A percentile compares a stretch with the other conserved stretches of the same genome.
phyloP scores from a whole-genome alignment of 768 basidiomycete genomes.

The Tulasnella sp. region DNA sequence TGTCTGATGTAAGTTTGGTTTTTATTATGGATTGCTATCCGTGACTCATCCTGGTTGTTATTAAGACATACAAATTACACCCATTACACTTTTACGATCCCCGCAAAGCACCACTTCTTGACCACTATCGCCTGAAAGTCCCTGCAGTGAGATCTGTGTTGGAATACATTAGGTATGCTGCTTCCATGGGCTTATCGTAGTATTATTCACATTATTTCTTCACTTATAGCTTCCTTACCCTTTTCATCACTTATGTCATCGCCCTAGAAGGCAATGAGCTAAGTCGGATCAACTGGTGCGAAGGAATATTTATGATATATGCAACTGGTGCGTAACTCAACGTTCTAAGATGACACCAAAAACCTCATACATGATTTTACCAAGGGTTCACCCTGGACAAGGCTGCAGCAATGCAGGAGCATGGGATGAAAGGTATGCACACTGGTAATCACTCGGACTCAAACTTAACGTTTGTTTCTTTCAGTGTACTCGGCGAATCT shows the following conservation, averaged over 20 bases:
- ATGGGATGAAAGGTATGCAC: slow-evolving; percentile 66
- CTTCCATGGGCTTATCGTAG: background rate
- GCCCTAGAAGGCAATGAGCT: slow-evolving; percentile 63
- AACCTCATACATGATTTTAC: slow-evolving; percentile 22
- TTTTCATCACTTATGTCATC: slow-evolving; percentile 66
- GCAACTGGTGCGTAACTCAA: slow-evolving; percentile 24
- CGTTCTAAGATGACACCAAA: slow-evolving; percentile 28
- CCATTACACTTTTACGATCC: slow-evolving; percentile 93
- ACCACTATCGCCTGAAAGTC: slow-evolving; percentile 92
- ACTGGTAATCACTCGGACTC: background rate
- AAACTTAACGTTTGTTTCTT: background rate
- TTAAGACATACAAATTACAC: slow-evolving; percentile 83
- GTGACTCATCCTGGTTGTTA: background rate
- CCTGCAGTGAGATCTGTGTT: slow-evolving; percentile 82
- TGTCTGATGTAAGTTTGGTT: slow-evolving; percentile 60
- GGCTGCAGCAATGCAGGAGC: slow-evolving; percentile 89
- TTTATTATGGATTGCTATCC: too few species aligned
- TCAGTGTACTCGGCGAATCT: slow-evolving; percentile 24
- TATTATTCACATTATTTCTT: slow-evolving; percentile 9
- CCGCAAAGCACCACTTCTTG: slow-evolving; percentile 81
- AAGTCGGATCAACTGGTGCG: slow-evolving; percentile 48
- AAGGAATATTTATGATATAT: slow-evolving; percentile 60
- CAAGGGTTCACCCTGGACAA: slow-evolving; percentile 85
- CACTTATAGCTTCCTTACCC: slow-evolving; percentile 50
- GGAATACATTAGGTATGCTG: slow-evolving; percentile 67